Evolutionary conservation across 2,329 filamentous ascomycete species (phyloP).

Genomic region (Bipolaris victoriae): DNA sequence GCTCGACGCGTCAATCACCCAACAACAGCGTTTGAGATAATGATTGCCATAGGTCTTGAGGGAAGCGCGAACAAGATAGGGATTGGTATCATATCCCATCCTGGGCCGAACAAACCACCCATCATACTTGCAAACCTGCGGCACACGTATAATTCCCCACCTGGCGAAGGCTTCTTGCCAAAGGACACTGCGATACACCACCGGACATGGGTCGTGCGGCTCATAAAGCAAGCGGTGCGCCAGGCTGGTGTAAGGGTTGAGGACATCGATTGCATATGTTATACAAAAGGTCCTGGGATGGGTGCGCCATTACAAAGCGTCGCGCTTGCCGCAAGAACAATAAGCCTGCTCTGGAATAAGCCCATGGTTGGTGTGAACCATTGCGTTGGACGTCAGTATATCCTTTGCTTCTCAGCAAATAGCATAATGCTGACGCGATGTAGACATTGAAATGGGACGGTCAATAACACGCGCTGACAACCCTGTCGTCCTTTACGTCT

Average conservation of each 20-base stretch:
- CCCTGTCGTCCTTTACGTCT: conserved; percentile 94
- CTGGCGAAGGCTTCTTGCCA: conserved; percentile 91
- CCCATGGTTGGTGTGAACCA: conserved; percentile 96
- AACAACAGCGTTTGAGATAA: conserved; percentile 37
- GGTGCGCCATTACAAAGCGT: conserved; percentile 88
- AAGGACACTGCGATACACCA: conserved; percentile 97
- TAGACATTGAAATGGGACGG: conserved; percentile 95
- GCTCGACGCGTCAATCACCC: conserved; percentile 17
- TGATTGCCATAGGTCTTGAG: conserved; percentile 78
- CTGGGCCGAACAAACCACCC: conserved; percentile 53
- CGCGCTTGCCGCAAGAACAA: conserved; percentile 81
- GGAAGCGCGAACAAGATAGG: conserved; percentile 98
- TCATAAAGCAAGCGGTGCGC: conserved; percentile 80
- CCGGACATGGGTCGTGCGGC: conserved; percentile 77
- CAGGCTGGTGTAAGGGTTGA: conserved; percentile 61
- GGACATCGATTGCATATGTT: conserved; percentile 91
- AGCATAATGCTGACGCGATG: background rate
- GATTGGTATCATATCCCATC: conserved; percentile 87
- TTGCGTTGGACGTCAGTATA: conserved; percentile 77
- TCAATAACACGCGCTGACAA: conserved; percentile 88
- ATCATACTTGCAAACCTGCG: conserved; percentile 87
- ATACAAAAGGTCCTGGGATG: conserved; percentile 95
- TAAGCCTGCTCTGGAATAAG: conserved; percentile 83
- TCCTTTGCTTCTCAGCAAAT: background rate
- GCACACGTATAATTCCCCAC: conserved; percentile 90